Evolutionary conservation across 345 rosid genomes (phyloP), one percentile per base, ranked within the genome.

Genomic region (Passiflora organensis): DNA sequence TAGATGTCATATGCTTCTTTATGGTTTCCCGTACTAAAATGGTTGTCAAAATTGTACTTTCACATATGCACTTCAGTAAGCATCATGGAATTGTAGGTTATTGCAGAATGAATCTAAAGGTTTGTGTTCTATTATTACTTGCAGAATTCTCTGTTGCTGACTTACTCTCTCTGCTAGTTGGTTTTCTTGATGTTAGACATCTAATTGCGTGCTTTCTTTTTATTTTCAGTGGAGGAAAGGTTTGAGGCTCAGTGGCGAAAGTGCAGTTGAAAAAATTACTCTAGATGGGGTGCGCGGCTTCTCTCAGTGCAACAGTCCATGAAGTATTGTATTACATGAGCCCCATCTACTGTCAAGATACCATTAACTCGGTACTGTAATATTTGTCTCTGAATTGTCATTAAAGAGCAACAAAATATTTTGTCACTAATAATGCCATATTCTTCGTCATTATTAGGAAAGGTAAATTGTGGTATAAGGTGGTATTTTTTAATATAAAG

Each of bases 251-350:
- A 82, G 99, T 63, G 86, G 99, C 55, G 99, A 93, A 76, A 57
- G 89, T 66, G 95, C 95, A 23, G 97, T 93, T 43, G 99, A 93
- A 36, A 89, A 86, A 66, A 81, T 83, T 70, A 93, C 99, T 62
- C 77, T 93, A 62, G 97, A 93, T 56, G 99, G 99, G 68, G 99
- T 93, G 16, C 79, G 87, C 13, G 89, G 95, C 54, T 72, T 93
- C 67, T 81, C 78, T 93, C 70, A 80, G 99, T 58, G 99, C 97
- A 50, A 93, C 99, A 53, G 96, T 78, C 63, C 99, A 93, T 60
- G 97, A 93, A 70, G 99, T 93, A 53, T 71, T 93, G 46, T 89
- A 93, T 71, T 93, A 93, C 76, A 84, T 93, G 99, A 93, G 97
- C 71, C 96, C 99, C 58, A 82, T 93, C 59, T 89, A 93, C 48